phyloP scores from a whole-genome alignment of 306 rosid genomes.

The Vigna unguiculata region DNA sequence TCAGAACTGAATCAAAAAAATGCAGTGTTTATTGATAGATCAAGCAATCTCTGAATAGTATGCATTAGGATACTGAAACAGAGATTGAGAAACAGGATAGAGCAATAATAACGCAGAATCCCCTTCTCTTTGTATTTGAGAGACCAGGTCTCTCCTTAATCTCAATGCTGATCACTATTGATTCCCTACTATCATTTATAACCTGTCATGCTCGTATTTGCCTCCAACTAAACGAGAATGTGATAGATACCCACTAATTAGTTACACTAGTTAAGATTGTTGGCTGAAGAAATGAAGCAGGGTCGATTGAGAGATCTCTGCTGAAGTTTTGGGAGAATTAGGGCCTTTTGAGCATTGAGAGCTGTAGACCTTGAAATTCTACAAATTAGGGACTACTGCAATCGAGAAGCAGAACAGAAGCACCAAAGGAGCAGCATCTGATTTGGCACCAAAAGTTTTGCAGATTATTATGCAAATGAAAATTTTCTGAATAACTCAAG shows the following conservation, averaged over 20 bases:
- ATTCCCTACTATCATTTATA: constrained; percentile 4
- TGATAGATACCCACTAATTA: neutral
- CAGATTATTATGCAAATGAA: neutral
- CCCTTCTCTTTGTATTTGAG: neutral
- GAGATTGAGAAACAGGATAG: neutral
- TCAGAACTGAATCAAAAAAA: neutral
- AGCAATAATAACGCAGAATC: neutral
- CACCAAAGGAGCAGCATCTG: neutral
- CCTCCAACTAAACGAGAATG: neutral
- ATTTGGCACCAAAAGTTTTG: neutral
- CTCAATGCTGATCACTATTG: constrained; percentile 1
- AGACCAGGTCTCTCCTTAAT: neutral
- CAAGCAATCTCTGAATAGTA: neutral
- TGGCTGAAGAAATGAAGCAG: neutral
- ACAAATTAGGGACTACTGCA: neutral
- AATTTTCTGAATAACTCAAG: neutral
- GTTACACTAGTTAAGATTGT: neutral
- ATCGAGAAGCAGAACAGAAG: neutral
- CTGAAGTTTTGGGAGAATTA: neutral
- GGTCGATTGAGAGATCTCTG: neutral
- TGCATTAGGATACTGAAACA: neutral
- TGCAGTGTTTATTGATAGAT: neutral
- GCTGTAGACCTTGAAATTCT: neutral
- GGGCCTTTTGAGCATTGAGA: neutral
- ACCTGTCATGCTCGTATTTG: neutral